Evolutionary conservation across 768 basidiomycete species (phyloP).

Genomic region (Leccinum truebloodii): DNA sequence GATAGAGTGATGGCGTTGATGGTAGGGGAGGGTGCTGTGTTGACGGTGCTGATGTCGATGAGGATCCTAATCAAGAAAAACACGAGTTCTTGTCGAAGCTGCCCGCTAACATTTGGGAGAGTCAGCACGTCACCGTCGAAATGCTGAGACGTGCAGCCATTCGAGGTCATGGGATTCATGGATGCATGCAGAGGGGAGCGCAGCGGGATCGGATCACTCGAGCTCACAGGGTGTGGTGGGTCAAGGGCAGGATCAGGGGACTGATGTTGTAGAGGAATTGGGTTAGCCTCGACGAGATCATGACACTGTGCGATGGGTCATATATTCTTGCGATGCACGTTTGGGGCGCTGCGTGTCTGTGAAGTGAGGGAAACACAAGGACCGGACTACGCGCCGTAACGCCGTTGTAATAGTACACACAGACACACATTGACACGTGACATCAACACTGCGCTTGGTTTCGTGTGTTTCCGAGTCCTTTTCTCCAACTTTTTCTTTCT

Average conservation of each 20-base stretch:
- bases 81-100: constrained; percentile 50
- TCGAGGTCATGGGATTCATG: constrained; percentile 73
- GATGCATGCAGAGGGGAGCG: constrained; percentile 42
- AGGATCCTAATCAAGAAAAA: constrained; percentile 36
- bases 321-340: too few species aligned
- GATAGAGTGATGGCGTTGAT: constrained; percentile 1
- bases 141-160: constrained; percentile 57
- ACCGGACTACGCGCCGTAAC: too few species aligned
- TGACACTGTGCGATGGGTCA: too few species aligned
- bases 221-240: constrained; percentile 26
- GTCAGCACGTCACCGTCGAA: constrained; percentile 88
- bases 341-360: too few species aligned
- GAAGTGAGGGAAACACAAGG: too few species aligned
- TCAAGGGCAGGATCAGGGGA: constrained; percentile 35
- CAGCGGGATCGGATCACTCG: constrained; percentile 29
- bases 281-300: neutral
- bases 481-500: too few species aligned
- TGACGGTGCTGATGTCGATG: constrained; percentile 50
- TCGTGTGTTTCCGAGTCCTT: too few species aligned
- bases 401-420: too few species aligned
- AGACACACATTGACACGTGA: too few species aligned
- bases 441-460: too few species aligned
- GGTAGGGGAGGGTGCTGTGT: constrained; percentile 55
- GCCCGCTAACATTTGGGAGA: constrained; percentile 43
- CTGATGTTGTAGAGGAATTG: constrained; percentile 7